Percentiles rank a stretch among this genome's conserved stretches.
These are phyloP conservation scores for Irpex rosettiformis DNA, from an alignment of 1,284 basidiomycete genomes.

Conservation along the genomic window DNA sequence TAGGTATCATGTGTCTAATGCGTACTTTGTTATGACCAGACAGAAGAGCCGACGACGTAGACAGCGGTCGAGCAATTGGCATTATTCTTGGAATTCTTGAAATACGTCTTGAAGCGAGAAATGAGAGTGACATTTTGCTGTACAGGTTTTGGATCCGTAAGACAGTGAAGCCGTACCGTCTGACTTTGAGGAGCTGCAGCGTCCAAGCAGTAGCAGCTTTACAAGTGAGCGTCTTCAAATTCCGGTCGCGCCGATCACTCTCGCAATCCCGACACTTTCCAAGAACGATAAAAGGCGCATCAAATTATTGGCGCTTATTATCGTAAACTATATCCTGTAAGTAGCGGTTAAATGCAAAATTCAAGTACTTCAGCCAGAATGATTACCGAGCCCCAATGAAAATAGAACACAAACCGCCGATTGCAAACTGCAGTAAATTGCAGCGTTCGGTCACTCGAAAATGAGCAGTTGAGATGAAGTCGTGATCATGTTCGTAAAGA, in stretches of 20 bases:
- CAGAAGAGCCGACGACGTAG: slow-evolving; percentile 18
- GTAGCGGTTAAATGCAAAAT: too few relatives aligned
- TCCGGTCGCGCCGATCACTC: not conserved
- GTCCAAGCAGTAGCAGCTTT: too few relatives aligned
- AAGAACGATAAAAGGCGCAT: not conserved
- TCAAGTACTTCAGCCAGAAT: too few relatives aligned
- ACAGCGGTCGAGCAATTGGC: slow-evolving; percentile 13
- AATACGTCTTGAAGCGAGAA: not conserved
- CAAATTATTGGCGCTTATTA: not conserved
- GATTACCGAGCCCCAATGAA: too few relatives aligned
- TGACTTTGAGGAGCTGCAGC: too few relatives aligned
- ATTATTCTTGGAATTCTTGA: not conserved
- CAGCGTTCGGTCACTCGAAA: too few relatives aligned
- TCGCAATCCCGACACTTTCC: not conserved
- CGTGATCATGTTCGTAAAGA: not conserved
- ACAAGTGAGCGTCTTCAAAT: not conserved
- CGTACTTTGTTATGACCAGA: slow-evolving; percentile 69
- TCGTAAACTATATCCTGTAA: too few relatives aligned
- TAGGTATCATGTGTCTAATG: too few relatives aligned
- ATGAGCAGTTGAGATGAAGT: not conserved
- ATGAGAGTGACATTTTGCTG: not conserved
- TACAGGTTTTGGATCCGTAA: not conserved
- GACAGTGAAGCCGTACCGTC: too few relatives aligned
- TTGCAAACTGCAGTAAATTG: too few relatives aligned
- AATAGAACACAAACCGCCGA: too few relatives aligned